These are phyloP conservation scores for Saccharomycopsis schoenii DNA, from an alignment of 805 yeast species.

Conservation along the genomic window DNA sequence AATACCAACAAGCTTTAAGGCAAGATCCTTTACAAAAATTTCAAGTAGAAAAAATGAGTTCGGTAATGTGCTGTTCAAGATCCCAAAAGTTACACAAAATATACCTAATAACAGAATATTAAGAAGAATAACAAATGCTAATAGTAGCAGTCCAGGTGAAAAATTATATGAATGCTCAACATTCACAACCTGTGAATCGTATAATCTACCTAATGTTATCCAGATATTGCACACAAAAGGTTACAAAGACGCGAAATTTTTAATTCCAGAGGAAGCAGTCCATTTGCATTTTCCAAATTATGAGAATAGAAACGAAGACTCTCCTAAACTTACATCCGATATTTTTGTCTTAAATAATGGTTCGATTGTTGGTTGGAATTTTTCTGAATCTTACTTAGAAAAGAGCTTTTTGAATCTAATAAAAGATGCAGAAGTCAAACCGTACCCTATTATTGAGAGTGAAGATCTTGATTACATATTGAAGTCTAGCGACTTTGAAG, in stretches of 20 bases:
- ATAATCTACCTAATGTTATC: slow-evolving; percentile 43
- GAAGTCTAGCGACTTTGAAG: slow-evolving; percentile 14
- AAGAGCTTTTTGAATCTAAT: slow-evolving; percentile 44
- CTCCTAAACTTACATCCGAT: slow-evolving; percentile 28
- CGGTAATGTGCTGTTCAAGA: not conserved
- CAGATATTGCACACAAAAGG: slow-evolving; percentile 30
- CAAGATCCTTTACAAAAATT: not conserved
- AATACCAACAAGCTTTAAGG: not conserved
- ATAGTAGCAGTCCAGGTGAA: not conserved
- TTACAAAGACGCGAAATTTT: slow-evolving; percentile 26
- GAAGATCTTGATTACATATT: slow-evolving; percentile 83
- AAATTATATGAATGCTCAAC: slow-evolving; percentile 39
- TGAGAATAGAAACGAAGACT: not conserved
- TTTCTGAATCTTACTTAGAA: slow-evolving; percentile 44
- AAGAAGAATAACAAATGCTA: not conserved
- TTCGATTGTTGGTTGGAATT: slow-evolving; percentile 76
- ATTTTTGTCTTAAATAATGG: slow-evolving; percentile 68
- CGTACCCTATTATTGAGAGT: slow-evolving; percentile 47
- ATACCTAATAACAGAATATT: slow-evolving; percentile 3
- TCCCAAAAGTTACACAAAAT: not conserved
- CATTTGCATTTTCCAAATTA: slow-evolving; percentile 28
- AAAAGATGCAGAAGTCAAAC: slow-evolving; percentile 35
- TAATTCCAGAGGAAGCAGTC: slow-evolving; percentile 64
- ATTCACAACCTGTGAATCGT: slow-evolving; percentile 62
- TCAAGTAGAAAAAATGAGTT: not conserved